A percentile compares a stretch with the other conserved stretches of the same genome.
Evolutionary conservation across 768 basidiomycete species (phyloP).

Genomic region (Suillus spraguei): DNA sequence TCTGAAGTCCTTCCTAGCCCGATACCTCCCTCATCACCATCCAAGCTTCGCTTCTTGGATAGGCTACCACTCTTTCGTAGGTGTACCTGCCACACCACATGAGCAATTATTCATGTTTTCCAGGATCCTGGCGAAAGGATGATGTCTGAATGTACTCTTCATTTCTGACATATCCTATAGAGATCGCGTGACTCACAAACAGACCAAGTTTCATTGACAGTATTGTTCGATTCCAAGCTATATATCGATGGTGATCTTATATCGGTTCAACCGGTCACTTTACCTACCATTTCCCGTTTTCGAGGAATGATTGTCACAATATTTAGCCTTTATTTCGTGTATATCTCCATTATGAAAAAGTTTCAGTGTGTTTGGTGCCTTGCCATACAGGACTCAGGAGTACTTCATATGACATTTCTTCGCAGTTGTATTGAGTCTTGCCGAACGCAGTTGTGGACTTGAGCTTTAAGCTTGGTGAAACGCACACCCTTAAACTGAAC

Average conservation of each 20-base stretch:
- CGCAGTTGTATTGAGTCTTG: neutral
- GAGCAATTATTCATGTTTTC: neutral
- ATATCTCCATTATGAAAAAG: neutral
- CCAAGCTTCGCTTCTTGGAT: neutral
- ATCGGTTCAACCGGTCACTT: neutral
- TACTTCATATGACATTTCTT: neutral
- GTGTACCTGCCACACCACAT: neutral
- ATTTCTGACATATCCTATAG: neutral
- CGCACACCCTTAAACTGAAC: neutral
- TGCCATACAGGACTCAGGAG: neutral
- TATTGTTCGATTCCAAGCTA: neutral
- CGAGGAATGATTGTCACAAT: neutral
- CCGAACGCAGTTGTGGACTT: neutral
- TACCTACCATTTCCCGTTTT: neutral
- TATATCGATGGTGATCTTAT: neutral
- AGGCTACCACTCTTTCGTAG: neutral
- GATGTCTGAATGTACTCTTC: neutral
- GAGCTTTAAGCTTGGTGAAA: neutral
- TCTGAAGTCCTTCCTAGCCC: neutral
- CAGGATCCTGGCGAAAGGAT: neutral
- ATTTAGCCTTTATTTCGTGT: neutral
- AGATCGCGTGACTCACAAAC: neutral
- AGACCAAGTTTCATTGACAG: neutral
- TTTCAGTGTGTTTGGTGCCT: neutral
- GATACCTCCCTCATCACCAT: neutral